Conservation (phyloP, 192 early-diverging fungal species). For the Backusella mclennaniae region DNA sequence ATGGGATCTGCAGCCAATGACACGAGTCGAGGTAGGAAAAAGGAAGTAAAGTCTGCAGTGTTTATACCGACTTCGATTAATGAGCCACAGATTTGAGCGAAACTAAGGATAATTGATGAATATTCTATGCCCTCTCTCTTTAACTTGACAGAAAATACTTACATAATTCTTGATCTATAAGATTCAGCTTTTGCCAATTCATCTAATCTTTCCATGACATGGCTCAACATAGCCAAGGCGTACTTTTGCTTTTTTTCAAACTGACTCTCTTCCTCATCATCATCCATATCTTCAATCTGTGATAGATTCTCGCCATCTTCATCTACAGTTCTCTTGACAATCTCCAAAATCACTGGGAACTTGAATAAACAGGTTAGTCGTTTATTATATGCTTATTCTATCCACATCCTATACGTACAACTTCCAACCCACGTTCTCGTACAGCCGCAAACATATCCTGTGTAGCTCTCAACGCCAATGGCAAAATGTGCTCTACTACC, state of each 20-base stretch:
- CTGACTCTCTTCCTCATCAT: constrained; percentile 35
- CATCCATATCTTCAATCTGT: constrained; percentile 28
- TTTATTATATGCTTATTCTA: not conserved
- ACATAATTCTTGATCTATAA: constrained; percentile 56
- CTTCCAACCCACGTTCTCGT: constrained; percentile 48
- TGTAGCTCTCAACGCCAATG: constrained; percentile 57
- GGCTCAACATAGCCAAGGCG: constrained; percentile 25
- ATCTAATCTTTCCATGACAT: constrained; percentile 41
- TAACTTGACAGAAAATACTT: constrained; percentile 42
- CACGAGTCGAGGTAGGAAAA: constrained; percentile 64
- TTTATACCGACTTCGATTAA: constrained; percentile 60
- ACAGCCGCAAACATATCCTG: constrained; percentile 54
- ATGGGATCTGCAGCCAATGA: constrained; percentile 60
- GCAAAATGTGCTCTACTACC: constrained; percentile 65
- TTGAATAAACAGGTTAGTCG: not conserved
- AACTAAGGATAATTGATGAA: constrained; percentile 42
- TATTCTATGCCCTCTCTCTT: constrained; percentile 37
- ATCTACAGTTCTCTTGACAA: constrained; percentile 36
- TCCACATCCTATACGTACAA: constrained; percentile 31
- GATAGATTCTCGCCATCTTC: constrained; percentile 28
- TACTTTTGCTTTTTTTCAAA: constrained; percentile 22
- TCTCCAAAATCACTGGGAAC: constrained; percentile 45
- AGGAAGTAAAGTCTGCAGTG: constrained; percentile 62
- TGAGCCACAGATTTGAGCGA: constrained; percentile 68
- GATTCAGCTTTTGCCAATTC: constrained; percentile 46